phyloP scores from a whole-genome alignment of 129 eudicot genomes.

The Lonicera japonica region DNA sequence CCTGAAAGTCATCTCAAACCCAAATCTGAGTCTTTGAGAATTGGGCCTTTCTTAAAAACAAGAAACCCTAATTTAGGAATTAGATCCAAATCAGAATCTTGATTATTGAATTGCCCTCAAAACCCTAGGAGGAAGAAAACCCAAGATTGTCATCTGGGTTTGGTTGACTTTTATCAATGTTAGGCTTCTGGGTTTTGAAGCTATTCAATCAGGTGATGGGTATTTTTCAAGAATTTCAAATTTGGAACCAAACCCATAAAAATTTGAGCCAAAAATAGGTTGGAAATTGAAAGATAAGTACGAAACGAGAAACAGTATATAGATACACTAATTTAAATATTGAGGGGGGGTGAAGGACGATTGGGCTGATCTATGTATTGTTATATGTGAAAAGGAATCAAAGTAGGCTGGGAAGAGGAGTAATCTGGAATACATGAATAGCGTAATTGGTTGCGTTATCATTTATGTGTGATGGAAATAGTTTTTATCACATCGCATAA shows the following conservation, averaged over 20 bases:
- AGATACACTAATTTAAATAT: background rate
- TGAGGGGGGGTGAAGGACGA: background rate
- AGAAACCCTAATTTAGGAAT: constrained; percentile 5
- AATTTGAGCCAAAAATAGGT: too few species aligned
- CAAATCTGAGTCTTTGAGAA: constrained; percentile 13
- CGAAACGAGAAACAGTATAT: background rate
- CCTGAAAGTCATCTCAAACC: constrained; percentile 63
- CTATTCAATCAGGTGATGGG: background rate
- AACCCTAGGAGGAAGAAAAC: background rate
- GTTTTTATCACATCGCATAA: constrained; percentile 1
- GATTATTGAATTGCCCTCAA: background rate
- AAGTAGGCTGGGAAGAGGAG: background rate
- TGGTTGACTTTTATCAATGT: constrained; percentile 1
- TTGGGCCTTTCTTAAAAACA: background rate
- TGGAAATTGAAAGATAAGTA: too few species aligned
- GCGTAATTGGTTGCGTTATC: background rate
- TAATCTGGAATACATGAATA: background rate
- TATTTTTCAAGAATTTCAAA: background rate
- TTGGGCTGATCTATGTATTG: background rate
- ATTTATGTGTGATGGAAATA: background rate
- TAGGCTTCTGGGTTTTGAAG: constrained; percentile 1
- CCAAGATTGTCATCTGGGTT: background rate
- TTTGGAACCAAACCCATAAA: background rate
- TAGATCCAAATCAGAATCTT: constrained; percentile 2
- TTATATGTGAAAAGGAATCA: background rate